Base-by-base conservation (phyloP, 352 stramenopile genomes). In the Blastocystis sp. region DNA sequence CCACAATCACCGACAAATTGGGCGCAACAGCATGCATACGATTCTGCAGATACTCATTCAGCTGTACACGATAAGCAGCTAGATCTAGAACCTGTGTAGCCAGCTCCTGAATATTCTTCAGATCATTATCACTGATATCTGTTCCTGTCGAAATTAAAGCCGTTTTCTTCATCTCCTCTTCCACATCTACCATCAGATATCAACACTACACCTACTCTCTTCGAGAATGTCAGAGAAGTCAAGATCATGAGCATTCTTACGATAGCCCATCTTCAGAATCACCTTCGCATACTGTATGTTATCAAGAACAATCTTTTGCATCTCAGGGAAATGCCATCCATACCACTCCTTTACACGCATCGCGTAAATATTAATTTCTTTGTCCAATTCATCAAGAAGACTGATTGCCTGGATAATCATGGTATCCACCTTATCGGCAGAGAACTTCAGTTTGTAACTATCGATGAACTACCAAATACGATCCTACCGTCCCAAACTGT, bases 301-400 rank as follows among this genome's bases (percentile, higher is more conserved):
- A 91, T 99, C 96, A 54, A 93, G 95, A 43, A 98, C 92, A 58
- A 99, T 96, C 90, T 97, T 98, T 89, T 94, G 94, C 91, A 99
- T 95, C 89, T 98, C 96, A 19, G 93, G 94, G 83, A 97, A 92
- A 90, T 98, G 95, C 94, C 95, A 98, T 87, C 95, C 94, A 89
- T 97, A 98, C 97, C 97, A 99, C 92, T 99, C 97, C 78, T 96
- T 96, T 63, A 99, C 96, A 87, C 97, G 92, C 97, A 99, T 99
- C 59, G 97, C 97, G 92, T 99, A 99, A 85, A 95, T 99, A 92
- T 99, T 99, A 91, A 99, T 98, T 91, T 99, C 97, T 93, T 99
- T 99, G 93, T 99, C 97, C 19, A 99, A 92, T 90, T 99, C 96
- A 91, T 99, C 97, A 16, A 99, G 91, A 61, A 99, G 91, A 14